Evolutionary conservation across 768 basidiomycete species (phyloP), one percentile per base, ranked within the genome.

Genomic region (Hemileccinum rubropunctum): DNA sequence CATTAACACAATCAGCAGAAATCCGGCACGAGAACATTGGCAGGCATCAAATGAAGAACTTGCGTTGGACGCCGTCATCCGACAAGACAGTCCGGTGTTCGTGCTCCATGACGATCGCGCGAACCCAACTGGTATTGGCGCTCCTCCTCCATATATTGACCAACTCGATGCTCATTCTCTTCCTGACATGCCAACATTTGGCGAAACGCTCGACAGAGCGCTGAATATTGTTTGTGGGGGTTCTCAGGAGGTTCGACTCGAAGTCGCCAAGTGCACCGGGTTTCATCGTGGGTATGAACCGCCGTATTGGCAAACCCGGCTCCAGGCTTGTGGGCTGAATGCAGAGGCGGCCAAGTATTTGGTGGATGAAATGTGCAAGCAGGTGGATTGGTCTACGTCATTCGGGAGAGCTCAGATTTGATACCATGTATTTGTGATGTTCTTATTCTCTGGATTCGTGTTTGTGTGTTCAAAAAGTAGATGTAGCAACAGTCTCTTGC

Each of bases 341-440:
- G 23, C 41, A 3, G 56, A 56, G 11, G 54, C 54, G 3, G 53
- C 53, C 6, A 51, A 40, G 15, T 49, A 50, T 20, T 41, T 67
- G 43, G 49, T 69, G 23, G 52, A 58, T 18, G 66, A 59, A 47
- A 69, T 67, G 65, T 60, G 51, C 33, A 51, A 48, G 14, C 54
- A 67, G 13, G 54, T 58, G 3, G 57, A 69, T 8, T 61, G 58
- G 60, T 14, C 42, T 0, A 11, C 48, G 11, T 36, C 54, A 0
- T 40, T 42, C 5, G 39, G 42, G 13, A 56, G 32, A 28, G 21
- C 21, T 38, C 37, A 10, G 11, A 13, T 15, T 32, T 53, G 53
- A 61, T 20, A 6, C 10, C 17, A 17, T 26, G 13, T 13, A 18
- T 44, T 30, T 26, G 1, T 38, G 9, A 23, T 45, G 11, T 23